Percentiles rank a stretch among this genome's conserved stretches.
Conservation (phyloP, 2,329 filamentous ascomycete genomes). For the Xylariaceae sp. region DNA sequence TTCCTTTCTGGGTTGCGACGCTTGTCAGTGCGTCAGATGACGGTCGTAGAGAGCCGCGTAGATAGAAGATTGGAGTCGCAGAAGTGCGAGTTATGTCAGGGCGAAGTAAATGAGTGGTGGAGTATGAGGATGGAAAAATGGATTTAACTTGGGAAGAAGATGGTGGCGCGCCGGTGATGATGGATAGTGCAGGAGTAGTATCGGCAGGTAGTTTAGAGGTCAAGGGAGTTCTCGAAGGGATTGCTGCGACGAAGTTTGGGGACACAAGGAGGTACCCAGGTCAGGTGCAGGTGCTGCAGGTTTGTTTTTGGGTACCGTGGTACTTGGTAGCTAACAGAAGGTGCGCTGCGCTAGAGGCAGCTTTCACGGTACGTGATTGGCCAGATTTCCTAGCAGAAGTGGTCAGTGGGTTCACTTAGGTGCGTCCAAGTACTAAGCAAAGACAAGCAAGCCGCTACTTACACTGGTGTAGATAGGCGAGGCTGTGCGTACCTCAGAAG, state of each 20-base stretch:
- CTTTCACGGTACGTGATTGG: too few species aligned
- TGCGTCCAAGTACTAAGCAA: too few species aligned
- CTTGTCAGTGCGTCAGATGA: neutral
- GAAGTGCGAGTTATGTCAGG: neutral
- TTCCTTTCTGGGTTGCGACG: conserved; percentile 1
- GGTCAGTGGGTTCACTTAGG: too few species aligned
- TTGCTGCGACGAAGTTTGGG: conserved; percentile 16
- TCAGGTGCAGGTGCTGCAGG: neutral
- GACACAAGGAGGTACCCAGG: neutral
- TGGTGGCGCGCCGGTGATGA: conserved; percentile 10
- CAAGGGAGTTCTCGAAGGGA: conserved; percentile 17
- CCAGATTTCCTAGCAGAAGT: too few species aligned
- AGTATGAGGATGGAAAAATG: neutral
- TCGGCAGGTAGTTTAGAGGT: neutral
- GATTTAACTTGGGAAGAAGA: neutral
- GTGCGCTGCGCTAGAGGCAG: too few species aligned
- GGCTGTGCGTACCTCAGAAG: too few species aligned
- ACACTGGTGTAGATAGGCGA: too few species aligned
- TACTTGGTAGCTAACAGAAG: neutral
- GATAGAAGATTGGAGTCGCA: neutral
- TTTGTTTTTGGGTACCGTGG: neutral
- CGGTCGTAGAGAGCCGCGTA: conserved; percentile 2
- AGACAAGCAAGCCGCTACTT: too few species aligned
- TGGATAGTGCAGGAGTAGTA: neutral
- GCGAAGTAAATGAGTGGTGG: neutral